phyloP scores from a whole-genome alignment of 1,284 basidiomycete species.

The Cystobasidium slooffiae region DNA sequence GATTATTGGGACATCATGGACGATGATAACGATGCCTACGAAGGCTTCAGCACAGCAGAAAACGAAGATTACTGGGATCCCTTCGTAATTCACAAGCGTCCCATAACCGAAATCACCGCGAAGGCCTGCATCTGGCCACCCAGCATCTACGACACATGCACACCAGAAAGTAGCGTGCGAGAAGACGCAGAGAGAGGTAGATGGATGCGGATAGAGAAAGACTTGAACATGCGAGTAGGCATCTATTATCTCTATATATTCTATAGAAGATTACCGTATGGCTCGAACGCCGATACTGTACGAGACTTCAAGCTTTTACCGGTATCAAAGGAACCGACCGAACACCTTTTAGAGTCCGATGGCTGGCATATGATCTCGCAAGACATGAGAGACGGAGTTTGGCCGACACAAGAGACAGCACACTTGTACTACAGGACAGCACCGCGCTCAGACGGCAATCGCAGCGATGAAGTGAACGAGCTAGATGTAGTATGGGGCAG shows the following conservation, averaged over 20 bases:
- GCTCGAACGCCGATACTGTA: conserved; percentile 31
- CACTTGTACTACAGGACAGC: conserved; percentile 48
- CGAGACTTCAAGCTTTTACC: conserved; percentile 35
- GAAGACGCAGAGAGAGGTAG: conserved; percentile 50
- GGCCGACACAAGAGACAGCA: conserved; percentile 46
- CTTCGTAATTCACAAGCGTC: conserved; percentile 43
- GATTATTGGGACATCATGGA: conserved; percentile 19
- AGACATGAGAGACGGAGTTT: conserved; percentile 48
- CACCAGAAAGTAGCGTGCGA: conserved; percentile 42
- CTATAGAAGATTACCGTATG: conserved; percentile 47
- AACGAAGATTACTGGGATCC: conserved; percentile 30
- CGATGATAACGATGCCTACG: conserved; percentile 38
- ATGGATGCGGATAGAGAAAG: conserved; percentile 51
- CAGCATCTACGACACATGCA: conserved; percentile 51
- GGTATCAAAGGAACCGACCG: conserved; percentile 8
- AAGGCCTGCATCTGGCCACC: conserved; percentile 51
- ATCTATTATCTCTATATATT: conserved; percentile 44
- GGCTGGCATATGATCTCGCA: conserved; percentile 42
- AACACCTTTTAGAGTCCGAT: conserved; percentile 13
- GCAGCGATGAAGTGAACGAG: conserved; percentile 69
- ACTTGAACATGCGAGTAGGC: conserved; percentile 48
- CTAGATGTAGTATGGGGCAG: conserved; percentile 83
- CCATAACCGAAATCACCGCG: conserved; percentile 49
- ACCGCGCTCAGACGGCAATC: conserved; percentile 35
- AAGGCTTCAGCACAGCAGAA: conserved; percentile 22